Conservation (phyloP, 2,329 filamentous ascomycete species). For the Fusarium musae region DNA sequence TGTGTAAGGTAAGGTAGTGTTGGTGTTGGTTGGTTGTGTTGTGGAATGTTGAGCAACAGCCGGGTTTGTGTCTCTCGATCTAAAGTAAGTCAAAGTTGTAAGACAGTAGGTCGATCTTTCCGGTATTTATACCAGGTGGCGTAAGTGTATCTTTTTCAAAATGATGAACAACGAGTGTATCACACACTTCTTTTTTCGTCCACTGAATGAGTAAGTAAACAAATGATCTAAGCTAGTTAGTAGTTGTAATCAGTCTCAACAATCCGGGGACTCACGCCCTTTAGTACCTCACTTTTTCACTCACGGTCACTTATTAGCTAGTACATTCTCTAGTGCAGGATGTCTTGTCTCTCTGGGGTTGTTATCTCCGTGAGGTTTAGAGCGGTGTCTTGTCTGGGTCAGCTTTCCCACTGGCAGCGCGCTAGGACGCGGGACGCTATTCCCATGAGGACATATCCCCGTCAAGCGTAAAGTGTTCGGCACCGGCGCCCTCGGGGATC, state of each 20-base stretch:
- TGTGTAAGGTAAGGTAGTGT: background rate
- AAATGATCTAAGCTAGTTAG: background rate
- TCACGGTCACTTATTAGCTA: background rate
- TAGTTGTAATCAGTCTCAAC: background rate
- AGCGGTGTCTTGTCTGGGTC: background rate
- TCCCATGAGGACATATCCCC: conserved; percentile 43
- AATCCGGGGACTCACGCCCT: background rate
- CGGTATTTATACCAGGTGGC: conserved; percentile 2
- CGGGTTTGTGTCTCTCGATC: background rate
- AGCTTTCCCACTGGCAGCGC: background rate
- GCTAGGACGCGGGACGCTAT: conserved; percentile 34
- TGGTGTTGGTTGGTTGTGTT: background rate
- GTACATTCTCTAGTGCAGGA: conserved; percentile 3
- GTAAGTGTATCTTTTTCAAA: background rate
- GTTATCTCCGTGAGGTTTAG: conserved; percentile 28
- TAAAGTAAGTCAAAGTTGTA: background rate
- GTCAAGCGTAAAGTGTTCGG: conserved; percentile 13
- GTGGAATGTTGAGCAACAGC: conserved; percentile 2
- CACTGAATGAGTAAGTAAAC: background rate
- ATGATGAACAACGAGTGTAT: background rate
- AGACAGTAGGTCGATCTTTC: background rate
- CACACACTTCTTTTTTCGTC: background rate
- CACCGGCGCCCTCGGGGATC: conserved; percentile 36
- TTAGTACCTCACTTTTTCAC: background rate
- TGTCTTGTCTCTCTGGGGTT: conserved; percentile 31